Conservation (phyloP, 2,329 filamentous ascomycete genomes). For the Ascochyta koolunga region DNA sequence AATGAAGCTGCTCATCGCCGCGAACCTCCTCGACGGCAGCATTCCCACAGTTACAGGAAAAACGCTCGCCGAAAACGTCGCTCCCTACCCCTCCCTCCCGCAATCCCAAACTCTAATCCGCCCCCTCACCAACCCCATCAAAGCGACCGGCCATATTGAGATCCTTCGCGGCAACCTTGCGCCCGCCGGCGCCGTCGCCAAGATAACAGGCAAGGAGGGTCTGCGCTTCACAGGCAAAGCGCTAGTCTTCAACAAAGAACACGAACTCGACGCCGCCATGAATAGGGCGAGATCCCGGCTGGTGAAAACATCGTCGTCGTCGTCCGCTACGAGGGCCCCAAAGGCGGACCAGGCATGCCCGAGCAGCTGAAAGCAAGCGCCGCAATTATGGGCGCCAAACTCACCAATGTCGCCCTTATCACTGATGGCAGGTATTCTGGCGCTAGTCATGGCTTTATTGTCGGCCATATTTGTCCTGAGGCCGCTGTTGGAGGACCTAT, state of each 20-base stretch:
- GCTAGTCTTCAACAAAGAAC: conserved; percentile 85
- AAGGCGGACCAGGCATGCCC: conserved; percentile 93
- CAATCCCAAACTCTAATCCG: conserved; percentile 84
- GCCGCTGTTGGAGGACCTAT: conserved; percentile 89
- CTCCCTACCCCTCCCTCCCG: conserved; percentile 75
- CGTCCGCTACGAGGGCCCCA: conserved; percentile 92
- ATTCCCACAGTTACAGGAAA: conserved; percentile 84
- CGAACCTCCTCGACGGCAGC: conserved; percentile 74
- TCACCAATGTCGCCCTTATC: conserved; percentile 87
- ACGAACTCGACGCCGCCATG: conserved; percentile 76
- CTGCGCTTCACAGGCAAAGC: conserved; percentile 80
- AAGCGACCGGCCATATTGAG: conserved; percentile 83
- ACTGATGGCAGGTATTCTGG: conserved; percentile 92
- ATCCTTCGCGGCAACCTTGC: conserved; percentile 87
- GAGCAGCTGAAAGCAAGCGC: conserved; percentile 89
- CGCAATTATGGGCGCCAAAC: conserved; percentile 88
- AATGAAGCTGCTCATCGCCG: conserved; percentile 82
- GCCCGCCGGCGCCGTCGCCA: conserved; percentile 87
- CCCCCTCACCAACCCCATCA: conserved; percentile 81
- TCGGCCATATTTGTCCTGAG: conserved; percentile 91
- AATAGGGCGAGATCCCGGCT: conserved; percentile 71
- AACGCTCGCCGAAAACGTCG: conserved; percentile 82
- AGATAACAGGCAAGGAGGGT: conserved; percentile 96
- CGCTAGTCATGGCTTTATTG: conserved; percentile 89
- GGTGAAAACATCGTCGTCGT: conserved; percentile 86